Percentiles rank a stretch among this genome's conserved stretches.
phyloP scores from a whole-genome alignment of 306 rosid species.

The Carpinus viminea region DNA sequence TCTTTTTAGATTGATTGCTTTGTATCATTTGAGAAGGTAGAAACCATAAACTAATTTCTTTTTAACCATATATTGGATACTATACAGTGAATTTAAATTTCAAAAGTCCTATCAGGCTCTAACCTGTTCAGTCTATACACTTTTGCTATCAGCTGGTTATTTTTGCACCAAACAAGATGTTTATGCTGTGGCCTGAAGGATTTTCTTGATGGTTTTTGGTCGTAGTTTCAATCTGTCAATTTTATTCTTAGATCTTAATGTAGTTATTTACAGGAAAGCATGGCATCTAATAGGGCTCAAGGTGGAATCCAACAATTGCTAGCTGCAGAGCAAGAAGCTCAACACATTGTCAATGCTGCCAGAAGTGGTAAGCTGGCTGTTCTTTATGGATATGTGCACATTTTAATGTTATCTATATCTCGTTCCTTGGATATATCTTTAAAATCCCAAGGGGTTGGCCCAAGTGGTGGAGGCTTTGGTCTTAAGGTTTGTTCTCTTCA shows the following conservation, averaged over 20 bases:
- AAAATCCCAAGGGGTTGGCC: too few relatives aligned
- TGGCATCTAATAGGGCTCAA: slow-evolving; percentile 84
- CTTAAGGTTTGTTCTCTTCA: too few relatives aligned
- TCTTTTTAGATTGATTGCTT: neutral
- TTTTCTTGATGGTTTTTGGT: slow-evolving; percentile 13
- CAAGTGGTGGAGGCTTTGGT: too few relatives aligned
- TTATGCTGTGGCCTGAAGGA: neutral
- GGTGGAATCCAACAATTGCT: slow-evolving; percentile 98
- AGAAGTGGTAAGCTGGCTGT: slow-evolving; percentile 57
- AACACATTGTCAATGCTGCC: slow-evolving; percentile 89
- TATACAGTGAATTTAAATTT: neutral
- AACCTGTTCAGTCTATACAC: neutral
- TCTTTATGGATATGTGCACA: neutral
- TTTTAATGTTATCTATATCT: slow-evolving; percentile 8
- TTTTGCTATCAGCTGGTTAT: neutral
- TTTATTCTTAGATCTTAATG: slow-evolving; percentile 10
- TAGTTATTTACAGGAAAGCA: slow-evolving; percentile 39
- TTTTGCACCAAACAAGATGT: neutral
- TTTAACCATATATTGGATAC: neutral
- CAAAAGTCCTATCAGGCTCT: neutral
- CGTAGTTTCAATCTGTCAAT: slow-evolving; percentile 1
- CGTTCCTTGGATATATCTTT: neutral
- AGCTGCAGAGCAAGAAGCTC: slow-evolving; percentile 97
- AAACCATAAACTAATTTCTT: neutral
- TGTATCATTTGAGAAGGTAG: neutral